Evolutionary conservation across 169 alveolate genomes (phyloP).

Genomic region (Neospora caninum): DNA sequence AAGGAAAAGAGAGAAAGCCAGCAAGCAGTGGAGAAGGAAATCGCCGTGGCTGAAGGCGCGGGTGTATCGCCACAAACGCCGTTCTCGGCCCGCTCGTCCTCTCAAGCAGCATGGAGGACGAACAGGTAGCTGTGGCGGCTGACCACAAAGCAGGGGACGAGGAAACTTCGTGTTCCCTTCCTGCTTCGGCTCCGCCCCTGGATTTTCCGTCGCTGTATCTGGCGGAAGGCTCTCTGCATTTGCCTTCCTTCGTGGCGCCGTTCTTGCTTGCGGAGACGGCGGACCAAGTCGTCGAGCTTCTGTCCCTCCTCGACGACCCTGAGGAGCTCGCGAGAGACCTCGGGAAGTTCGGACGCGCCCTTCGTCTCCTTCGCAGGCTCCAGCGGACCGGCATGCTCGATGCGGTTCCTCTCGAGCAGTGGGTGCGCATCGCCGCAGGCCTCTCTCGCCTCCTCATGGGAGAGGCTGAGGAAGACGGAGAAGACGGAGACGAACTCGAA

Average conservation of each 20-base stretch:
- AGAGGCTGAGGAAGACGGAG: background rate
- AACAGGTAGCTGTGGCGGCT: background rate
- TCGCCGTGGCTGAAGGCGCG: too few relatives aligned
- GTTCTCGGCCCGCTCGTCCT: too few relatives aligned
- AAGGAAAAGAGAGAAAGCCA: too few relatives aligned
- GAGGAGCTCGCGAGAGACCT: background rate
- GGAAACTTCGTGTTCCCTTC: background rate
- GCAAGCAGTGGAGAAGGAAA: too few relatives aligned
- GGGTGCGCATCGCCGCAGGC: slow-evolving; percentile 4
- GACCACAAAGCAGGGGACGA: background rate
- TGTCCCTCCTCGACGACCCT: slow-evolving; percentile 1
- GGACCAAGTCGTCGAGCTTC: slow-evolving; percentile 5
- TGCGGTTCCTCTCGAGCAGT: background rate
- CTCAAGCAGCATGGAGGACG: too few relatives aligned
- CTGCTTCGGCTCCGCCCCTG: slow-evolving; percentile 16
- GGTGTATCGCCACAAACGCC: too few relatives aligned
- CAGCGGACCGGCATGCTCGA: background rate
- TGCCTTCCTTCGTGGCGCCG: slow-evolving; percentile 36
- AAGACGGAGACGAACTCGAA: background rate
- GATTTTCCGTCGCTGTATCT: background rate
- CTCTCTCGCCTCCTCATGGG: slow-evolving; percentile 32
- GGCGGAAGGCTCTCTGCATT: slow-evolving; percentile 24
- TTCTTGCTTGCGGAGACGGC: slow-evolving; percentile 27
- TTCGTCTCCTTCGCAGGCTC: background rate
- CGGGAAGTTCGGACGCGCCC: background rate